These are phyloP conservation scores for Ceratocystis ficicola DNA, from an alignment of 2,329 filamentous ascomycete species.

Conservation along the genomic window DNA sequence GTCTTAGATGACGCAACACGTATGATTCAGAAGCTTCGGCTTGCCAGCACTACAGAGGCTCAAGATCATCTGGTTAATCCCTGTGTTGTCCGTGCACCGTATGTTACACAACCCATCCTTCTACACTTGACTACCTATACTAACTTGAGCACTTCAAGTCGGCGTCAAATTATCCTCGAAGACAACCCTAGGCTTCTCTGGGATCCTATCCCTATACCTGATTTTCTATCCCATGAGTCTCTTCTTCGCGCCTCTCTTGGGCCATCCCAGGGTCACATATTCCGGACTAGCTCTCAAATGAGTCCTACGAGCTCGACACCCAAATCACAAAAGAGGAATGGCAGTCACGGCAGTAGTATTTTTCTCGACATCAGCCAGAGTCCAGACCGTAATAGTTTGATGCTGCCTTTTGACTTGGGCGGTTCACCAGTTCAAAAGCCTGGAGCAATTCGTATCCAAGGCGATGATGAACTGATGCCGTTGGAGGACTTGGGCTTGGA, in stretches of 20 bases:
- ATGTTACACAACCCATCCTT: conserved; percentile 28
- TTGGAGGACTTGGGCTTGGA: conserved; percentile 24
- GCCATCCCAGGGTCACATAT: neutral
- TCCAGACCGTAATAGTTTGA: conserved; percentile 18
- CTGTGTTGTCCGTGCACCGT: conserved; percentile 61
- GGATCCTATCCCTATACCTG: conserved; percentile 45
- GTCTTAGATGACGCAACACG: conserved; percentile 69
- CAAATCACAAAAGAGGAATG: neutral
- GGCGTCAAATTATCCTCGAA: conserved; percentile 60
- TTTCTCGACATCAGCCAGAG: conserved; percentile 17
- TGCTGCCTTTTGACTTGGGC: conserved; percentile 4
- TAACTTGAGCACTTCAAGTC: conserved; percentile 36
- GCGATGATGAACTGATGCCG: conserved; percentile 21
- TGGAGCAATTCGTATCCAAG: conserved; percentile 17
- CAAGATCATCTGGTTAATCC: conserved; percentile 43
- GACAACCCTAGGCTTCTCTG: conserved; percentile 76
- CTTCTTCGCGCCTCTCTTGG: conserved; percentile 13
- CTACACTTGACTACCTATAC: neutral
- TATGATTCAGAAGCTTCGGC: conserved; percentile 31
- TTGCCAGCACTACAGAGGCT: conserved; percentile 25
- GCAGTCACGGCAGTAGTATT: conserved; percentile 14
- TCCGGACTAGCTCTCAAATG: conserved; percentile 19
- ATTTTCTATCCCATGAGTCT: conserved; percentile 30
- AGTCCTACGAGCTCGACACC: conserved; percentile 17
- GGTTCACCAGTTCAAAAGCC: conserved; percentile 11